A percentile compares a stretch with the other conserved stretches of the same genome.
These are phyloP conservation scores for Apostasia ramifera DNA, from an alignment of 106 monocot genomes.

Conservation along the genomic window DNA sequence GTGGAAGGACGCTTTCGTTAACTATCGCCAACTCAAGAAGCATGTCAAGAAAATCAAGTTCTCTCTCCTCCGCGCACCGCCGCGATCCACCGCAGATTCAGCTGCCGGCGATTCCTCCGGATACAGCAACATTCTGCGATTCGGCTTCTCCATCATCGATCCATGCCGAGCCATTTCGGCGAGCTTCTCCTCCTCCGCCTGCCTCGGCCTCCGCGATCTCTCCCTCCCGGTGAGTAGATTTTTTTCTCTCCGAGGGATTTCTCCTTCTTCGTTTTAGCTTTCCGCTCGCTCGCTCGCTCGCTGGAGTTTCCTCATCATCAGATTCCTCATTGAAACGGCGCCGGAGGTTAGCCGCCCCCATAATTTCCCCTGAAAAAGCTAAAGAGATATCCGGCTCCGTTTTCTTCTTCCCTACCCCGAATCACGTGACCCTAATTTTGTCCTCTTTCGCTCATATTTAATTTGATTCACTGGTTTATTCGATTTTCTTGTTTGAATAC, in stretches of 20 bases:
- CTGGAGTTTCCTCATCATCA: too few relatives aligned
- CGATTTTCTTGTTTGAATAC: too few relatives aligned
- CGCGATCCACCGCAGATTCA: background rate
- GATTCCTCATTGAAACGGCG: too few relatives aligned
- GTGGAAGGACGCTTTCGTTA: slow-evolving; percentile 94
- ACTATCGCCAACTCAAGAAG: slow-evolving; percentile 93
- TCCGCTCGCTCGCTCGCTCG: too few relatives aligned
- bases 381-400: slow-evolving; percentile 2
- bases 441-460: too few relatives aligned
- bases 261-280: background rate
- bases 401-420: background rate
- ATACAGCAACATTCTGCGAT: background rate
- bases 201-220: slow-evolving; percentile 1
- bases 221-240: background rate
- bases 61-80: slow-evolving; percentile 16
- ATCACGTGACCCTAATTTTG: background rate
- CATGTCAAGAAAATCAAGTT: slow-evolving; percentile 85
- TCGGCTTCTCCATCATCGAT: slow-evolving; percentile 48
- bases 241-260: background rate
- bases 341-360: too few relatives aligned
- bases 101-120: background rate
- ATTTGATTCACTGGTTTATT: too few relatives aligned
- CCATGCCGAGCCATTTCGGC: slow-evolving; percentile 33
- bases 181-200: slow-evolving; percentile 1
- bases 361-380: too few relatives aligned